phyloP scores from a whole-genome alignment of 2,329 filamentous ascomycete species.

The Aureobasidium sp. region DNA sequence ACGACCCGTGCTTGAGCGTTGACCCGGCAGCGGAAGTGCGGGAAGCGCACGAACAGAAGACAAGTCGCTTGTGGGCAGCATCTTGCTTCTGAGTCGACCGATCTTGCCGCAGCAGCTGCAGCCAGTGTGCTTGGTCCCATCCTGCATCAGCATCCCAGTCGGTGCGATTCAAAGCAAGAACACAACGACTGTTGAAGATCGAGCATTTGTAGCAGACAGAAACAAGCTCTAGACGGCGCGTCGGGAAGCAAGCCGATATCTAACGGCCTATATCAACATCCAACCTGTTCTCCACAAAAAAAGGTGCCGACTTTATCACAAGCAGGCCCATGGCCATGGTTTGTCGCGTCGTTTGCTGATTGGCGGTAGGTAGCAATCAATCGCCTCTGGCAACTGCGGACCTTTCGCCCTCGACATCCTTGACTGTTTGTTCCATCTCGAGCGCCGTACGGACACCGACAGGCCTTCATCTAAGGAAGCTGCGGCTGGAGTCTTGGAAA shows the following conservation, averaged over 20 bases:
- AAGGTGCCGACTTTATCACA: slow-evolving; percentile 5
- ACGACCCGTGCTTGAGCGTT: background rate
- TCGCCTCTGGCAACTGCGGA: background rate
- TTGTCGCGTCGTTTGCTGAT: slow-evolving; percentile 6
- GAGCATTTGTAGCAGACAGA: background rate
- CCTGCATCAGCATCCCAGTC: background rate
- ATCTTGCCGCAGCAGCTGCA: background rate
- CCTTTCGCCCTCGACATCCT: background rate
- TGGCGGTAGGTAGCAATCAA: background rate
- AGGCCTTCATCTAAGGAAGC: background rate
- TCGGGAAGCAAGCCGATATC: background rate
- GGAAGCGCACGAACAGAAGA: background rate
- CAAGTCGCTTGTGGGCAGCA: background rate
- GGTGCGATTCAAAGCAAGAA: background rate
- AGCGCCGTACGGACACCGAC: background rate
- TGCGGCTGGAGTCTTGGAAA: background rate
- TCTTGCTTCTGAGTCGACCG: background rate
- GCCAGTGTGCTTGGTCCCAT: background rate
- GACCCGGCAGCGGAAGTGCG: slow-evolving; percentile 3
- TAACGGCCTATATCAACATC: slow-evolving; percentile 4
- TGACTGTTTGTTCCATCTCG: background rate
- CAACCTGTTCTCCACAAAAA: slow-evolving; percentile 5
- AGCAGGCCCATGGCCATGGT: background rate
- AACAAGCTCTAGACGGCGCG: slow-evolving; percentile 6
- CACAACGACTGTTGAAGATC: background rate